A percentile compares a stretch with the other conserved stretches of the same genome.
phyloP scores from a whole-genome alignment of 2,329 filamentous ascomycete species.

The Diaporthe capsici region DNA sequence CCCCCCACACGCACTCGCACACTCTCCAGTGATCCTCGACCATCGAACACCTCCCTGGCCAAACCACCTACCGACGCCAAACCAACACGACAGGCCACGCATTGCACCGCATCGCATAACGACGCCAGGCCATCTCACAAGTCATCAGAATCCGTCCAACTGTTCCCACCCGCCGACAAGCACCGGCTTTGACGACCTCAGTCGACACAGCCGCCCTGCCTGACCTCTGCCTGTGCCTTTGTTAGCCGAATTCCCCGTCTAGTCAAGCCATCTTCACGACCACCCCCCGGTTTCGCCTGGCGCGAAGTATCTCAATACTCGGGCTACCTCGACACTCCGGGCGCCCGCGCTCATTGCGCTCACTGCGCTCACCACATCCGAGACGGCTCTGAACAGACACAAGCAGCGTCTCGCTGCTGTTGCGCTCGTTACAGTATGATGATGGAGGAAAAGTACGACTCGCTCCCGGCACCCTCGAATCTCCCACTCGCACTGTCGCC shows the following conservation, averaged over 20 bases:
- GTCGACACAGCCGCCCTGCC: conserved; percentile 16
- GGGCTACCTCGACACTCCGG: conserved; percentile 32
- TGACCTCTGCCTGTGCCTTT: conserved; percentile 28
- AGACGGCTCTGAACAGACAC: conserved; percentile 30
- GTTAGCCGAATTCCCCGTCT: conserved; percentile 18
- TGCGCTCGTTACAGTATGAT: conserved; percentile 53
- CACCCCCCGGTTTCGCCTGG: conserved; percentile 33
- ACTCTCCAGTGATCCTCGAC: conserved; percentile 31
- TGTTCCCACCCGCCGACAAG: not conserved
- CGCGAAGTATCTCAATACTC: conserved; percentile 32
- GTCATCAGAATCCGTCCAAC: not conserved
- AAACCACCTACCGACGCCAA: conserved; percentile 14
- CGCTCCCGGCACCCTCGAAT: conserved; percentile 3
- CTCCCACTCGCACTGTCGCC: not conserved
- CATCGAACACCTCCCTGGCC: conserved; percentile 26
- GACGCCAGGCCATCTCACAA: conserved; percentile 5
- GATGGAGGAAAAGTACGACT: conserved; percentile 62
- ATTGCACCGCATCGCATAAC: conserved; percentile 31
- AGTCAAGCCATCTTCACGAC: not conserved
- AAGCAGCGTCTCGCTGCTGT: conserved; percentile 41
- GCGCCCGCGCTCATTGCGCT: conserved; percentile 35
- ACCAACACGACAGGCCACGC: conserved; percentile 15
- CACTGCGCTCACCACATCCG: conserved; percentile 25
- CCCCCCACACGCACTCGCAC: conserved; percentile 18
- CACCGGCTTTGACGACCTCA: not conserved